Evolutionary conservation across 2,329 filamentous ascomycete species (phyloP), one percentile per base, ranked within the genome.

Genomic region (Alternaria sp.): DNA sequence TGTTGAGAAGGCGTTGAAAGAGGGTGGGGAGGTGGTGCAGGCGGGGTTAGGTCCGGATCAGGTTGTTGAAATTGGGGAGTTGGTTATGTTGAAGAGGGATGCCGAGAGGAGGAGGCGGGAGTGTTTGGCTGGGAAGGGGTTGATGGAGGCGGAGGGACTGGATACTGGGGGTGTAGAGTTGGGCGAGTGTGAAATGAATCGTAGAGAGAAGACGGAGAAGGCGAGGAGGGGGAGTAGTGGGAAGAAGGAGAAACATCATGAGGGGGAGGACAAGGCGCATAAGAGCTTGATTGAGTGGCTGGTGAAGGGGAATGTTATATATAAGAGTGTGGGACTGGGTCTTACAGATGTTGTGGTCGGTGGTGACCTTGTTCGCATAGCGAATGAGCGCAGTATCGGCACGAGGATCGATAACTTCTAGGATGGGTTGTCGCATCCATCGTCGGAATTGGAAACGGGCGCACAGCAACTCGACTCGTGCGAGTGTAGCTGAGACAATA

Each of bases 11-110:
- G 93, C 91, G 49, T 78, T 97, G 46, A 89, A 90, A 70, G 93
- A 97, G 76, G 91, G 94, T 0, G 95, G 95, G 0, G 95, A 98
- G 82, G 84, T 98, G 51, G 90, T 96, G 10, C 88, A 93, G 68
- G 92, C 93, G 0, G 89, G 89, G 0, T 83, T 97, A 26, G 84
- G 85, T 21, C 89, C 92, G 0, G 86, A 89, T 49, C 90, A 96
- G 70, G 86, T 97, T 4, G 92, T 97, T 0, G 95, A 97, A 78
- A 82, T 97, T 1, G 95, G 94, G 4, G 94, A 97, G 76, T 82
- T 97, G 51, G 80, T 90, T 64, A 90, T 90, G 87, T 79, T 90
- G 70, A 87, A 86, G 74, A 79, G 85, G 50, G 86, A 87, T 57
- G 83, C 84, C 3, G 81, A 84, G 69, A 64, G 72, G 61, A 63